These are phyloP conservation scores for Leccinum subgranulosum DNA, from an alignment of 768 basidiomycete genomes.

Conservation along the genomic window DNA sequence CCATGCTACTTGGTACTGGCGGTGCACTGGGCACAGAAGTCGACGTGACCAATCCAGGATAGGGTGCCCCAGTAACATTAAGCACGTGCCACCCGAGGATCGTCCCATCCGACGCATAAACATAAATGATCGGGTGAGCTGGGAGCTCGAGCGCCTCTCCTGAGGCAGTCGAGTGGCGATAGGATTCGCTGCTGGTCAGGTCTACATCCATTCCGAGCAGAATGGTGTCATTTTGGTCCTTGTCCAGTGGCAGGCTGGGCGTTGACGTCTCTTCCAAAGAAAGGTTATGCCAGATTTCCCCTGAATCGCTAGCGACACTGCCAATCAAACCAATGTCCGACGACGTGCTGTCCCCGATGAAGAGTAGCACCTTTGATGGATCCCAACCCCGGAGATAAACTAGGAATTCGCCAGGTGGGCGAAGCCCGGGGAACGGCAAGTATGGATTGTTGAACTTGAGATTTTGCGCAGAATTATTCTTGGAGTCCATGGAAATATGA, in stretches of 20 bases:
- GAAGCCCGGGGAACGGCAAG: slow-evolving; percentile 43
- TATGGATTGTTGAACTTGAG: slow-evolving; percentile 39
- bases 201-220: slow-evolving; percentile 65
- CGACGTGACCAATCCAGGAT: slow-evolving; percentile 50
- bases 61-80: slow-evolving; percentile 49
- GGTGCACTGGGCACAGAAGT: slow-evolving; percentile 1
- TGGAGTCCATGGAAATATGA: slow-evolving; percentile 40
- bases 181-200: slow-evolving; percentile 49
- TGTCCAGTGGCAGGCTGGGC: slow-evolving; percentile 64
- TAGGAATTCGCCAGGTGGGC: slow-evolving; percentile 43
- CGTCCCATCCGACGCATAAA: slow-evolving; percentile 77
- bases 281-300: slow-evolving; percentile 43
- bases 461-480: slow-evolving; percentile 36
- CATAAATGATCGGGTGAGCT: slow-evolving; percentile 64
- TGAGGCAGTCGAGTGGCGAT: slow-evolving; percentile 35
- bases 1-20: slow-evolving; percentile 19
- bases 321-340: slow-evolving; percentile 49
- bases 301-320: slow-evolving; percentile 22
- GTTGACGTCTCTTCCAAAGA: slow-evolving; percentile 49
- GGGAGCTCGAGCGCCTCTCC: slow-evolving; percentile 43
- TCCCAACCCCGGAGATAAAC: slow-evolving; percentile 43
- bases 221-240: slow-evolving; percentile 66
- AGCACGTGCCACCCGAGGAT: slow-evolving; percentile 71
- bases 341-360: slow-evolving; percentile 49
- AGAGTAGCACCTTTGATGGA: slow-evolving; percentile 39